Percentiles rank a stretch among this genome's conserved stretches.
Evolutionary conservation across 1,284 basidiomycete genomes (phyloP).

Genomic region (Phlebopus sp.): DNA sequence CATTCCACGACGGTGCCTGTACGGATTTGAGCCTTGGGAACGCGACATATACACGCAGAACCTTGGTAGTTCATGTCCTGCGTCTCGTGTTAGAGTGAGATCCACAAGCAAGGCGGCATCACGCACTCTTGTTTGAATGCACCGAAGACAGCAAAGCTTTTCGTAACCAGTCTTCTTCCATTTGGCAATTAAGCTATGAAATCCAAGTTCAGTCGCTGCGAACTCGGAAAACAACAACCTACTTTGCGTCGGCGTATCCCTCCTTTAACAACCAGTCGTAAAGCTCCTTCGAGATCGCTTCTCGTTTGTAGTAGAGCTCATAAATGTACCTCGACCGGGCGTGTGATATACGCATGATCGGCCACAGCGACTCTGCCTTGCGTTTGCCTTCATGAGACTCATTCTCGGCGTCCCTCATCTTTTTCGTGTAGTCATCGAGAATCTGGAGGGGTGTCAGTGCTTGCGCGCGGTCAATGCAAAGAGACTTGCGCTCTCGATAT

Average conservation of each 20-base stretch:
- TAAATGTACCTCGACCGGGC: constrained; percentile 96
- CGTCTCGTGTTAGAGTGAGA: constrained; percentile 13
- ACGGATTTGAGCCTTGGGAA: constrained; percentile 92
- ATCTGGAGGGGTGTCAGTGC: constrained; percentile 48
- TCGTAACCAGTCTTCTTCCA: constrained; percentile 99
- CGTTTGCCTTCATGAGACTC: constrained; percentile 98
- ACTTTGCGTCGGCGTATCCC: constrained; percentile 97
- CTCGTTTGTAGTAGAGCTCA: constrained; percentile 98
- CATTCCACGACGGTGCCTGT: constrained; percentile 95
- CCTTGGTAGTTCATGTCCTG: constrained; percentile 99
- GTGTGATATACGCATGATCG: constrained; percentile 97
- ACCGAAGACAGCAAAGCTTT: constrained; percentile 95
- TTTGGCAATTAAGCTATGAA: constrained; percentile 88
- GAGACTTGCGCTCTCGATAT: constrained; percentile 74
- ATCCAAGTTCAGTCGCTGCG: constrained; percentile 9
- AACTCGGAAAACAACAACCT: constrained; percentile 35
- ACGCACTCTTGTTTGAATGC: constrained; percentile 89
- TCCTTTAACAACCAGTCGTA: constrained; percentile 99
- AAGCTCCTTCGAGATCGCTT: constrained; percentile 89
- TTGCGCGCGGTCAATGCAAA: background rate
- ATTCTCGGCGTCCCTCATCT: constrained; percentile 97
- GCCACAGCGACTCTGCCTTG: constrained; percentile 96
- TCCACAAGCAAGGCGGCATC: constrained; percentile 8
- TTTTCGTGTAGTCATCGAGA: constrained; percentile 92
- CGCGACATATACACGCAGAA: constrained; percentile 97